Evolutionary conservation across 306 rosid species (phyloP).

Genomic region (Mucuna pruriens): DNA sequence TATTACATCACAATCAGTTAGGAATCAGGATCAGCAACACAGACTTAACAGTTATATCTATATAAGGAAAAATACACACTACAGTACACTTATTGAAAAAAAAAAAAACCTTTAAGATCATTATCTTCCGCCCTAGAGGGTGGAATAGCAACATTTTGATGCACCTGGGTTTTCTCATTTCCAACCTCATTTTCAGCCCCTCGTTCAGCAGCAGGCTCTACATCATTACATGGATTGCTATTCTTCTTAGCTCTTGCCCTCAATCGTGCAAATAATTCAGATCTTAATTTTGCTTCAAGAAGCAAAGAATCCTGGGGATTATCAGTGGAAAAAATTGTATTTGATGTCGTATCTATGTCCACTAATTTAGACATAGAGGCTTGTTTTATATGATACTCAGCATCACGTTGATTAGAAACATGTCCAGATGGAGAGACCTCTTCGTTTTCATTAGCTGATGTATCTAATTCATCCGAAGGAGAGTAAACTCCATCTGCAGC

Average conservation of each 20-base stretch:
- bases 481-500: slow-evolving; percentile 61
- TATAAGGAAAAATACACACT: neutral
- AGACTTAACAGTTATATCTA: neutral
- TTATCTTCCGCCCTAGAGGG: slow-evolving; percentile 41
- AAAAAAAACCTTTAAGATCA: slow-evolving; percentile 54
- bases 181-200: slow-evolving; percentile 63
- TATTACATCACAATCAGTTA: neutral
- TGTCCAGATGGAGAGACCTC: slow-evolving; percentile 62
- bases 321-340: slow-evolving; percentile 42
- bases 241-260: slow-evolving; percentile 56
- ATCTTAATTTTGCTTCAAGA: slow-evolving; percentile 87
- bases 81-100: slow-evolving; percentile 8
- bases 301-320: slow-evolving; percentile 67
- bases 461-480: slow-evolving; percentile 66
- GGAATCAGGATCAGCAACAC: slow-evolving; percentile 25
- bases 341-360: slow-evolving; percentile 46
- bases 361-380: slow-evolving; percentile 41
- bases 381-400: slow-evolving; percentile 42
- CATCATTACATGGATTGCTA: slow-evolving; percentile 44
- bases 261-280: slow-evolving; percentile 75
- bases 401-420: slow-evolving; percentile 50
- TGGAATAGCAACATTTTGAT: slow-evolving; percentile 32
- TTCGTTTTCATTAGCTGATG: slow-evolving; percentile 77
- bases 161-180: slow-evolving; percentile 46
- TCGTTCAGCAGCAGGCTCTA: slow-evolving; percentile 50